These are phyloP conservation scores for Kwoniella botswanensis DNA, from an alignment of 768 basidiomycete species.

Conservation along the genomic window DNA sequence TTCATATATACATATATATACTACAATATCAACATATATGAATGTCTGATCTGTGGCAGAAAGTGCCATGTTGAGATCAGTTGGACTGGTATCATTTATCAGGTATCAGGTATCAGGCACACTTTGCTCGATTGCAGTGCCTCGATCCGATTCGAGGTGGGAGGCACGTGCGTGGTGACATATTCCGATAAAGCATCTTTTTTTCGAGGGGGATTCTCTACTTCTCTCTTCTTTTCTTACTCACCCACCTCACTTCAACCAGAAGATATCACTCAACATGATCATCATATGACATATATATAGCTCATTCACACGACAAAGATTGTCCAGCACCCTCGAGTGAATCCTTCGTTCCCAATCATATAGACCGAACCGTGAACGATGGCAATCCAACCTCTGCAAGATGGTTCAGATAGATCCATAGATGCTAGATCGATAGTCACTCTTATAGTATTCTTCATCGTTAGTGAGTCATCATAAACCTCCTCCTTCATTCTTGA, in stretches of 20 bases:
- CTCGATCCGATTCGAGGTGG: not conserved
- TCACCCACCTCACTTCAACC: too few species aligned
- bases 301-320: too few species aligned
- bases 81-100: too few species aligned
- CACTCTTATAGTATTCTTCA: conserved; percentile 58
- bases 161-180: not conserved
- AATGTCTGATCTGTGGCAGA: too few species aligned
- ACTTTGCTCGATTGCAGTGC: not conserved
- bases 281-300: too few species aligned
- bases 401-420: conserved; percentile 28
- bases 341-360: not conserved
- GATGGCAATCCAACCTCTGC: conserved; percentile 17
- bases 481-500: not conserved
- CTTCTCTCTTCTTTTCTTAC: too few species aligned
- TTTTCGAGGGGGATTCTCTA: not conserved
- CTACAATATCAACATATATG: too few species aligned
- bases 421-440: conserved; percentile 57
- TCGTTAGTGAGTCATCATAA: conserved; percentile 54
- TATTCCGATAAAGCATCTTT: not conserved
- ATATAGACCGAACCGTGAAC: not conserved
- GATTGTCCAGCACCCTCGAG: too few species aligned
- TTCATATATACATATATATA: too few species aligned
- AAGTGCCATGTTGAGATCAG: too few species aligned
- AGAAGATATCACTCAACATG: too few species aligned
- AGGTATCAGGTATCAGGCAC: too few species aligned